phyloP scores from a whole-genome alignment of 495 filamentous ascomycete genomes.

The Lasiosphaeria miniovina region DNA sequence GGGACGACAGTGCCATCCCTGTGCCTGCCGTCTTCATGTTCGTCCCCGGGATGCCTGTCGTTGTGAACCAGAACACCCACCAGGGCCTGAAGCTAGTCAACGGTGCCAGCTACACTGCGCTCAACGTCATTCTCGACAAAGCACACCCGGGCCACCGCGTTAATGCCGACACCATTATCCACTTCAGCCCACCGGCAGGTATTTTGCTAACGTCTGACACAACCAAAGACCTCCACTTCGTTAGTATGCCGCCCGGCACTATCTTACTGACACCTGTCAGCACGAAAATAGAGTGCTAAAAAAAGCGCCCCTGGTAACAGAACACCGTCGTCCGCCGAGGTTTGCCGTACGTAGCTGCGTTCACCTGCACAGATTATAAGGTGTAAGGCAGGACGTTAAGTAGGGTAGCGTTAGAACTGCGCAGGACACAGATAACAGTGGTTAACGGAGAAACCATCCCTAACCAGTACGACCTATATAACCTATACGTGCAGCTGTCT shows the following conservation, averaged over 20 bases:
- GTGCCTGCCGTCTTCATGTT: slow-evolving; percentile 7
- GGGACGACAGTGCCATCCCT: slow-evolving; percentile 3
- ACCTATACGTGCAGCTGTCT: slow-evolving; percentile 5
- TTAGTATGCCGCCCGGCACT: slow-evolving; percentile 3
- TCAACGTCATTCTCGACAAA: slow-evolving; percentile 6
- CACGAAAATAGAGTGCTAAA: slow-evolving; percentile 7
- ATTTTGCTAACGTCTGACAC: slow-evolving; percentile 3
- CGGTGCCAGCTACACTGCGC: slow-evolving; percentile 1
- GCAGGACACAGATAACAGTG: background rate
- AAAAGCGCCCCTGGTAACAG: slow-evolving; percentile 3
- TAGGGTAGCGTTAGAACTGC: too few relatives aligned
- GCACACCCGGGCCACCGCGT: slow-evolving; percentile 5
- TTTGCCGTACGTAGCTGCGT: slow-evolving; percentile 7
- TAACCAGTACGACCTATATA: slow-evolving; percentile 4
- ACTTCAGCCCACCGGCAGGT: slow-evolving; percentile 6
- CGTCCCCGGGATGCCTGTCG: slow-evolving; percentile 4
- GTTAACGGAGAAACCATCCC: background rate
- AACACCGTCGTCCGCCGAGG: slow-evolving; percentile 3
- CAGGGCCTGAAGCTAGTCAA: slow-evolving; percentile 7
- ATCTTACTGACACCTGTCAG: slow-evolving; percentile 3
- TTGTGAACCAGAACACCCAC: slow-evolving; percentile 6
- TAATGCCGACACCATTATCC: background rate
- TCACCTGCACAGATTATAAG: slow-evolving; percentile 3
- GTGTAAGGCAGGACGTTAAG: slow-evolving; percentile 3
- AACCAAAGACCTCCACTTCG: slow-evolving; percentile 3